These are phyloP conservation scores for Wallacemonas rigidus DNA, from an alignment of 208 protist genomes.

Conservation along the genomic window DNA sequence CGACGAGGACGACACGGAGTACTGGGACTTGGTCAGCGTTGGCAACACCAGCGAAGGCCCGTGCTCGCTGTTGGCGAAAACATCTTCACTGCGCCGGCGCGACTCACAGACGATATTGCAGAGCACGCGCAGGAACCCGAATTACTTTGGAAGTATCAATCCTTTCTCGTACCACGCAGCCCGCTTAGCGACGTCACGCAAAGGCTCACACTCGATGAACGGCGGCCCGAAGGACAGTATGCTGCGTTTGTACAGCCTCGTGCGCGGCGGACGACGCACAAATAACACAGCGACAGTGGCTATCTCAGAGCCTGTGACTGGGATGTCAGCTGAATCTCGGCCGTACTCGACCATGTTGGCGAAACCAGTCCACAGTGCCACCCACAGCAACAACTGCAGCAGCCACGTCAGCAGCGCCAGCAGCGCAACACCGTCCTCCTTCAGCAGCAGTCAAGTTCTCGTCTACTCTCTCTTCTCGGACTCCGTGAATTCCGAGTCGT, in stretches of 20 bases:
- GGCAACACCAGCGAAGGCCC: not conserved
- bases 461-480: not conserved
- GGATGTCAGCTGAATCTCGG: not conserved
- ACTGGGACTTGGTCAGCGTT: not conserved
- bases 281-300: not conserved
- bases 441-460: not conserved
- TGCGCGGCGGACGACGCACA: slow-evolving; percentile 3
- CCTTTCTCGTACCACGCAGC: slow-evolving; percentile 6
- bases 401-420: not conserved
- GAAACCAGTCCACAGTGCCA: not conserved
- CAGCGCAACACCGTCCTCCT: not conserved
- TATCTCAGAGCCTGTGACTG: not conserved
- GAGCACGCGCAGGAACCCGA: not conserved
- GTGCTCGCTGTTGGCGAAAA: not conserved
- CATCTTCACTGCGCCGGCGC: not conserved
- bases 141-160: slow-evolving; percentile 14
- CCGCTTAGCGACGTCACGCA: not conserved
- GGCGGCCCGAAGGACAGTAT: not conserved
- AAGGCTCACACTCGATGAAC: not conserved
- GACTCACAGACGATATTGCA: not conserved
- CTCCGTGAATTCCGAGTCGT: not conserved
- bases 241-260: slow-evolving; percentile 13
- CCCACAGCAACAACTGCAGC: not conserved
- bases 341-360: not conserved
- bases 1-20: not conserved